Base-by-base conservation (phyloP, 129 eudicot genomes). In the Cynara cardunculus region DNA sequence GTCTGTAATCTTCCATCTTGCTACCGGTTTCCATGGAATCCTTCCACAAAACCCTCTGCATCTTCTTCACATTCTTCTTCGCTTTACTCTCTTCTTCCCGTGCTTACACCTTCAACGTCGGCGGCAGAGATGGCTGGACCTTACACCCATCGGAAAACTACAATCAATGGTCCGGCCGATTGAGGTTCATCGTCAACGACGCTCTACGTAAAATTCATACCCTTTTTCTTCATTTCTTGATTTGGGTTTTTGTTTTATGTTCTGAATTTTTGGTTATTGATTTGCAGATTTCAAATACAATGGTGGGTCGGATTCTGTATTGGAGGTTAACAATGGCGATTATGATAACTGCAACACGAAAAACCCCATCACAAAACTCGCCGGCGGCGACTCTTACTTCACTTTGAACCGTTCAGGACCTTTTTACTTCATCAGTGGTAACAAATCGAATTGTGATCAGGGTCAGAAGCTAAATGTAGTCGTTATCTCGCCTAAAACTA, bases 91-190 rank as follows among this genome's bases (percentile, higher is more conserved):
- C 53, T 34, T 79, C 62, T 1, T 80, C 89, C 4, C 7, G 73
- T 25, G 92, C 89, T 67, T 82, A 77, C 41, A 87, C 37, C 18
- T 87, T 91, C 75, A 74, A 56, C 9, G 90, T 94, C 74, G 97
- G 97, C 44, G 96, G 97, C 8, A 83, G 67, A 71, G 84, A 87
- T 24, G 98, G 98, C 0, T 94, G 98, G 98, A 85, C 73, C 12
- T 12, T 84, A 30, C 72, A 83, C 83, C 96, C 97, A 73, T 68
- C 90, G 1, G 93, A 91, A 73, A 74, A 26, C 77, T 94, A 91
- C 88, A 88, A 75, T 30, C 80, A 69, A 3, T 94, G 97, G 97
- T 81, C 98, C 24, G 76, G 73, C 30, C 59, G 89, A n/a, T 1
- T 83, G 81, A 85, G 98, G 56, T 94, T 94, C 69, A 79, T 71